Evolutionary conservation across 306 rosid species (phyloP).

Genomic region (Urtica urens): DNA sequence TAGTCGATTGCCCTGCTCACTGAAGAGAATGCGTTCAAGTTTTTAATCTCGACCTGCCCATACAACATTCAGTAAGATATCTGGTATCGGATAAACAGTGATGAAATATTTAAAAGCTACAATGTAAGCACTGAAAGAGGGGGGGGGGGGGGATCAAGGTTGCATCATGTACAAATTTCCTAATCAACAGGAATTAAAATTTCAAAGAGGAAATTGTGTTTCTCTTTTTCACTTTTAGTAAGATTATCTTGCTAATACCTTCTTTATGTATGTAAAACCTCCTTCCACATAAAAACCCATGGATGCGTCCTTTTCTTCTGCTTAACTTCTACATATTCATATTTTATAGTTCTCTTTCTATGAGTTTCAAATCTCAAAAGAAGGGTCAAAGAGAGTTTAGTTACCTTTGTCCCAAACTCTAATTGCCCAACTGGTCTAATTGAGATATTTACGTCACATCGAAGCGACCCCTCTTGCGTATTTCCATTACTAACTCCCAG

Average conservation of each 20-base stretch:
- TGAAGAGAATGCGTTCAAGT: conserved; percentile 74
- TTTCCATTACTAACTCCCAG: conserved; percentile 94
- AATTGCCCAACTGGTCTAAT: conserved; percentile 77
- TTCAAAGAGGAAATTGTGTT: neutral
- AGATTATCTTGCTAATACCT: too few relatives aligned
- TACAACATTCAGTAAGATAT: conserved; percentile 12
- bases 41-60: conserved; percentile 89
- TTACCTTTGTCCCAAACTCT: conserved; percentile 77
- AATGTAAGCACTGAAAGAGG: too few relatives aligned
- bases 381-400: neutral
- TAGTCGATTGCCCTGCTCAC: conserved; percentile 79
- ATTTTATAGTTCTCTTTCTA: neutral
- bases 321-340: neutral
- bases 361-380: conserved; percentile 1
- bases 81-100: too few relatives aligned
- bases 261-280: neutral
- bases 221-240: too few relatives aligned
- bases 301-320: neutral
- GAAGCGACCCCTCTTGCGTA: conserved; percentile 97
- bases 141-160: too few relatives aligned
- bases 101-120: too few relatives aligned
- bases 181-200: neutral
- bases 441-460: conserved; percentile 88
- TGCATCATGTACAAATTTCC: too few relatives aligned
- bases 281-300: neutral